A percentile compares a stretch with the other conserved stretches of the same genome.
Conservation (phyloP, 306 rosid species). For the Astragalus glycyphyllos region DNA sequence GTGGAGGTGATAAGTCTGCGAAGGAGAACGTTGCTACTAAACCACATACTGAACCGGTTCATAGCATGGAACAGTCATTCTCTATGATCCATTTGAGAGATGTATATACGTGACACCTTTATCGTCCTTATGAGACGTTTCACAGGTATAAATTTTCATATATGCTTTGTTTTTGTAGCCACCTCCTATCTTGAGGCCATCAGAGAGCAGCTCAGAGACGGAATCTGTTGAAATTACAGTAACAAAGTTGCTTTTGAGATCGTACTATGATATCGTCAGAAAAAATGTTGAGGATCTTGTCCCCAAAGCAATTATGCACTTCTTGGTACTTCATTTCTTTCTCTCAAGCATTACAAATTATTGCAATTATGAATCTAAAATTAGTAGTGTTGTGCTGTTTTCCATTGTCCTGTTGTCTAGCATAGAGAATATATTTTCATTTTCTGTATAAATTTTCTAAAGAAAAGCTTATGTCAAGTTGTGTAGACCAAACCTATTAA, state of each 20-base stretch:
- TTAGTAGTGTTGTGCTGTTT: constrained; percentile 2
- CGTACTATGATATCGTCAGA: constrained; percentile 95
- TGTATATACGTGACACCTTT: constrained; percentile 40
- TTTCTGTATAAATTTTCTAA: constrained; percentile 6
- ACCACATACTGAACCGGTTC: constrained; percentile 62
- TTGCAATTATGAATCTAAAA: constrained; percentile 23
- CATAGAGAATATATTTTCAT: background rate
- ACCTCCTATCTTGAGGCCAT: constrained; percentile 87
- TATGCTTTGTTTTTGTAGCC: constrained; percentile 64
- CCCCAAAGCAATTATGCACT: constrained; percentile 98
- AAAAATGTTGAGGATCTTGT: constrained; percentile 84
- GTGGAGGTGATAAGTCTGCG: constrained; percentile 68
- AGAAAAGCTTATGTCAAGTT: constrained; percentile 4
- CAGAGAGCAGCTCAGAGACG: constrained; percentile 82
- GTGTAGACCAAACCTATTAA: constrained; percentile 15
- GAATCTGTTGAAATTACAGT: constrained; percentile 79
- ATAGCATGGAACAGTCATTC: constrained; percentile 65
- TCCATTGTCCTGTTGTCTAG: constrained; percentile 19
- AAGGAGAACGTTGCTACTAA: constrained; percentile 67
- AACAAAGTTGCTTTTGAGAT: constrained; percentile 81
- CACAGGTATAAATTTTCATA: constrained; percentile 24
- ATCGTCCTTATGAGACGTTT: constrained; percentile 30
- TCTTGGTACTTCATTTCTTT: constrained; percentile 74
- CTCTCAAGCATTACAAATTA: constrained; percentile 13
- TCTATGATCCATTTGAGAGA: constrained; percentile 88